phyloP scores from a whole-genome alignment of 345 rosid species.

The Eucalyptus regnans region DNA sequence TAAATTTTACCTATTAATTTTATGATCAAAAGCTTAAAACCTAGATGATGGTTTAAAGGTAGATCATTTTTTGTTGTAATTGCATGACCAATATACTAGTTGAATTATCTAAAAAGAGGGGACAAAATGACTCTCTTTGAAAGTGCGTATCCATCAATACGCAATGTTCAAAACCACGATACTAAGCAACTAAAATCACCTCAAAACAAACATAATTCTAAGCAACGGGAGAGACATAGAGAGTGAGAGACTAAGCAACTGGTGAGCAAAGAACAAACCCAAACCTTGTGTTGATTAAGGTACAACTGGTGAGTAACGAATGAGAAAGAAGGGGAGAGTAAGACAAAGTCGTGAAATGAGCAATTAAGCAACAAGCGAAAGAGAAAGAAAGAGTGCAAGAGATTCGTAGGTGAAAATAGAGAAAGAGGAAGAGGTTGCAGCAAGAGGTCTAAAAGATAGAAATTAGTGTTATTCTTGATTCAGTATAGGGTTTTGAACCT shows the following conservation, averaged over 20 bases:
- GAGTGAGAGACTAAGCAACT: background rate
- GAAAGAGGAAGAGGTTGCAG: background rate
- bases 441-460: background rate
- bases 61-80: background rate
- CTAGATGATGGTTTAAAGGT: background rate
- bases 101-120: background rate
- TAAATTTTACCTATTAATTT: background rate
- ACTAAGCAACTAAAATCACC: background rate
- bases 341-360: background rate
- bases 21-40: background rate
- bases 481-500: accelerated
- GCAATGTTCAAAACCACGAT: background rate
- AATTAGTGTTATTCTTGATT: background rate
- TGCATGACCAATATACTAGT: background rate
- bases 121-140: background rate
- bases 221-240: background rate
- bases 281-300: background rate
- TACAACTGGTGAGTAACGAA: background rate
- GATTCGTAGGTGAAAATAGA: background rate
- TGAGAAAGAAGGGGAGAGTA: background rate
- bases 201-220: background rate
- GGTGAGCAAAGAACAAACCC: background rate
- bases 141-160: background rate
- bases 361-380: background rate
- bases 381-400: background rate